Evolutionary conservation across 768 basidiomycete species (phyloP).

Genomic region (Suillus weaverae): DNA sequence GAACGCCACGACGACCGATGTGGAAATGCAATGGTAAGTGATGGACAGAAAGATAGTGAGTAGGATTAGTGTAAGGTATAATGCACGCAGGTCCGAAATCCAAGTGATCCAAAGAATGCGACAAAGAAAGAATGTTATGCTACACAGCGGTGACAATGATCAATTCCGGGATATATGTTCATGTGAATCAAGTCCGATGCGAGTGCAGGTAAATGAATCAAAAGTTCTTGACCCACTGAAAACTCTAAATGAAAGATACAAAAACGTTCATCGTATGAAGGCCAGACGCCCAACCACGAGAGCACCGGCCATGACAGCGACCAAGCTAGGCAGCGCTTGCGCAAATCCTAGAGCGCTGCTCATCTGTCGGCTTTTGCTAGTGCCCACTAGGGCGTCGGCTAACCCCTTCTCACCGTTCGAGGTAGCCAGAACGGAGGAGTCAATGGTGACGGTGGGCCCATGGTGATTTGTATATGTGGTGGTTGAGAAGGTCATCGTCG

Average conservation of each 20-base stretch:
- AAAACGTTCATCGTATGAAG: background rate
- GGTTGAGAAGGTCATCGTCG: slow-evolving; percentile 53
- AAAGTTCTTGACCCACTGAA: slow-evolving; percentile 4
- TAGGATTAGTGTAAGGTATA: background rate
- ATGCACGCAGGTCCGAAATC: background rate
- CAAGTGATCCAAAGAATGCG: background rate
- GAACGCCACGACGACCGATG: too few species aligned
- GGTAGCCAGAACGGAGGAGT: slow-evolving; percentile 54
- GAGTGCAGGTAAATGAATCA: slow-evolving; percentile 13
- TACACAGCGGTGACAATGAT: background rate
- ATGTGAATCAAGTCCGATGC: slow-evolving; percentile 4
- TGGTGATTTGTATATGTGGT: slow-evolving; percentile 55
- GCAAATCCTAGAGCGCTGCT: slow-evolving; percentile 8
- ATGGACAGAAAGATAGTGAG: background rate
- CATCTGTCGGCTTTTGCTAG: slow-evolving; percentile 8
- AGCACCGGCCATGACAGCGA: slow-evolving; percentile 18
- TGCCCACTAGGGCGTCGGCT: slow-evolving; percentile 16
- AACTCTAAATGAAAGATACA: slow-evolving; percentile 7
- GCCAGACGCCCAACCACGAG: slow-evolving; percentile 12
- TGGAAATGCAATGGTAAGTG: background rate
- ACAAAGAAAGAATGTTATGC: background rate
- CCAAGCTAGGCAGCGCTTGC: slow-evolving; percentile 15
- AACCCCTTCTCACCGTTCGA: slow-evolving; percentile 57
- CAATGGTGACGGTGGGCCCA: slow-evolving; percentile 54
- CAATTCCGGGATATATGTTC: background rate